Evolutionary conservation across 225 moss, liverwort and hornwort genomes (phyloP), one percentile per base, ranked within the genome.

Genomic region (Marchantia polymorpha): DNA sequence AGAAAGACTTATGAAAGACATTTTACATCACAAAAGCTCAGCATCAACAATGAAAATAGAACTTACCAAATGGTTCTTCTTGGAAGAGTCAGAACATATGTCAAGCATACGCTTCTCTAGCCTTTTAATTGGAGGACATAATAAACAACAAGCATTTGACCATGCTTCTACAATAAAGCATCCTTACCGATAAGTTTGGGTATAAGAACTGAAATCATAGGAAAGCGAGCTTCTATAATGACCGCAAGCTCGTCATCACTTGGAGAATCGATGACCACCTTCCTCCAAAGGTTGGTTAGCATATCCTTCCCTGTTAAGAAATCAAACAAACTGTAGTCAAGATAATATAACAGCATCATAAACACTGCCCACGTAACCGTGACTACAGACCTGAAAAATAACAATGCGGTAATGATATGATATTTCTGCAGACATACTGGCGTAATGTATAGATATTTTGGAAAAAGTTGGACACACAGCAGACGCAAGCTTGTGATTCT

Each of bases 191-290:
- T 91, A 53, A 95, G 79, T 80, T 90, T 93, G 1, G 83, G 59
- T 55, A 92, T 79, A 60, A 95, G 73, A 25, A 39, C 72, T 31
- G 88, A 86, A n/a, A 99, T 84, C 73, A 85, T 82, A 54, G 94
- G 88, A 75, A 99, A 93, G 52, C 90, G 89, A 78, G 88, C 84
- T 76, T 90, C 77, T 56, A 95, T 85, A 79, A 99, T 99, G 73
- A 91, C 84, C 66, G 89, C 91, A 79, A 99, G 93, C 81, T 99
- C 97, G 78, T 90, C 93, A 82, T 95, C 94, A 84, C 82, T 92
- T 68, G 95, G 97, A 74, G 91, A 86, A 87, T 99, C 97, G 81
- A 95, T 85, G 56, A 92, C 83, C 67, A 99, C 97, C 87, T 87
- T 99, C 85, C 94, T 91, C 97, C 94, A 99, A 54, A 95, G 85